Base-by-base conservation (phyloP, 2,329 filamentous ascomycete species). In the Aplosporella prunicola region DNA sequence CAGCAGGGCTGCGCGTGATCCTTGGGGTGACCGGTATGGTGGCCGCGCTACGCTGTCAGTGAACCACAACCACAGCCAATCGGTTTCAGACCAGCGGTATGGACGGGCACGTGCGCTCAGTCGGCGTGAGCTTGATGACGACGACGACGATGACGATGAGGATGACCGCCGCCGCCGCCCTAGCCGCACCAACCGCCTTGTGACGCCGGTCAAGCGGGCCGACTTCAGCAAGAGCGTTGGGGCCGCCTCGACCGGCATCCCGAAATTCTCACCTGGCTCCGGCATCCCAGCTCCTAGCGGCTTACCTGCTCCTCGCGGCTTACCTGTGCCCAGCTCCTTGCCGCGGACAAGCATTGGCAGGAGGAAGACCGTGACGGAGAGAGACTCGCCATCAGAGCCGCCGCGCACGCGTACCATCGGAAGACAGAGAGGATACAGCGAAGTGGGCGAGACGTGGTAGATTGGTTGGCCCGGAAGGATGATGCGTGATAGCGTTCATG, bases 391-490 rank as follows among this genome's bases (percentile, higher is more conserved):
- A 26, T 32, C 20, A 14, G 23, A 15, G 13, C 20, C n/a, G 32
- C 32, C 22, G 32, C 16, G 10, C 20, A 24, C 13, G 17, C 30
- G n/a, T 6, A 32, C 20, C 28, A 16, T 25, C 13, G 29, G 9
- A 22, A n/a, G 13, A 24, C 45, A 40, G 11, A 30, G 45, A 59
- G 69, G 45, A 69, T 68, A 48, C 58, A 70, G 62, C 53, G 69
- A 71, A 40, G 58, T 73, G 30, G 72, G 72, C 27, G 72, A 76
- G 56, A 73, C 69, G n/a, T 76, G 69, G 54, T 76, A 60, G n/a
- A n/a, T n/a, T n/a, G n/a, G n/a, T n/a, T n/a, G n/a, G n/a, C n/a
- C n/a, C n/a, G n/a, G n/a, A n/a, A n/a, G n/a, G n/a, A n/a, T n/a
- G n/a, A n/a, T n/a, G n/a, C n/a, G n/a, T n/a, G n/a, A n/a, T n/a